A percentile compares a stretch with the other conserved stretches of the same genome.
Conservation (phyloP, 257 asterid genomes). For the Euphrasia confusa region DNA sequence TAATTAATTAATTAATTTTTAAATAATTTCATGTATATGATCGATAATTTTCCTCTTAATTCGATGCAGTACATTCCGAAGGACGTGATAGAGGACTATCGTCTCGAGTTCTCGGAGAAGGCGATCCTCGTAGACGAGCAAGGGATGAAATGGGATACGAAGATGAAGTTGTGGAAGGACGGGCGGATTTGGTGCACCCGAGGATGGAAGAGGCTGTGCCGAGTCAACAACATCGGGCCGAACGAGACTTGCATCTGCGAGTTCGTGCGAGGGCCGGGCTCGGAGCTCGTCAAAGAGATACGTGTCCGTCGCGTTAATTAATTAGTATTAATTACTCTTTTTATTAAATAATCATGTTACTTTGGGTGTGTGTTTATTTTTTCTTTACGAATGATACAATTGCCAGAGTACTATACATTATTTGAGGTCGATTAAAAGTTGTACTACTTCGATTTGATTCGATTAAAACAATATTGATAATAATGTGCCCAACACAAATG, state of each 20-base stretch:
- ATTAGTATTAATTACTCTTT: too few species aligned
- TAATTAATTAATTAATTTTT: too few species aligned
- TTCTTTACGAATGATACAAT: too few species aligned
- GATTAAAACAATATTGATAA: too few species aligned
- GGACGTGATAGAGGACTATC: slow-evolving; percentile 20
- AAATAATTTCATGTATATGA: too few species aligned
- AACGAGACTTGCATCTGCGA: slow-evolving; percentile 34
- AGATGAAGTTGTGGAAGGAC: slow-evolving; percentile 29
- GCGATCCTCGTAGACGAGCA: slow-evolving; percentile 22
- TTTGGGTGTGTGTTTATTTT: too few species aligned
- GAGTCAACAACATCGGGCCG: slow-evolving; percentile 10
- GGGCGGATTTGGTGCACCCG: slow-evolving; percentile 29
- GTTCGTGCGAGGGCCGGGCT: slow-evolving; percentile 17
- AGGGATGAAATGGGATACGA: slow-evolving; percentile 27
- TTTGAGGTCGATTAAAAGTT: too few species aligned
- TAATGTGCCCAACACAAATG: too few species aligned
- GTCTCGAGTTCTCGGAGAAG: neutral
- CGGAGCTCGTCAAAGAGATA: neutral
- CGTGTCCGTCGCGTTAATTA: slow-evolving; percentile 8
- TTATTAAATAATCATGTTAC: too few species aligned
- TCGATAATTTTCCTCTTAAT: too few species aligned
- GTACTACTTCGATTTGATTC: too few species aligned
- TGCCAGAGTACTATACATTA: too few species aligned
- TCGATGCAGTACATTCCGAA: slow-evolving; percentile 34
- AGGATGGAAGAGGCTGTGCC: slow-evolving; percentile 37